Conservation (phyloP, 2,329 filamentous ascomycete genomes). For the Cordyceps militaris region DNA sequence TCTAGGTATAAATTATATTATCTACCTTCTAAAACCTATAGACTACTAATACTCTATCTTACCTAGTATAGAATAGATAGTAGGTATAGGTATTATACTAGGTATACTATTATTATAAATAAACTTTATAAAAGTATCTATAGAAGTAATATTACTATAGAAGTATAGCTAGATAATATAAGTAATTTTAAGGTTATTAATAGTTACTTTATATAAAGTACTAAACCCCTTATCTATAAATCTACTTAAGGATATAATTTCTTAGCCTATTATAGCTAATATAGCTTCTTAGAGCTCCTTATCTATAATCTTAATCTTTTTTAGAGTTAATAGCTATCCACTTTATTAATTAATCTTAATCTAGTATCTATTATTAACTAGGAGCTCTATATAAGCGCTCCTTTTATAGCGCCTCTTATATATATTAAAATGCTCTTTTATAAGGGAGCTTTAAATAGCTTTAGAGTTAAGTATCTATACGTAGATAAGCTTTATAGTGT, state of each 20-base stretch:
- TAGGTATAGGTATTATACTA: constrained; percentile 11
- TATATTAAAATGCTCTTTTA: constrained; percentile 16
- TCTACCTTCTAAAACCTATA: constrained; percentile 16
- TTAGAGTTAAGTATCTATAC: constrained; percentile 1
- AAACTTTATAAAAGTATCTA: constrained; percentile 16
- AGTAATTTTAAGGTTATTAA: neutral
- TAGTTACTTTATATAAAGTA: constrained; percentile 16
- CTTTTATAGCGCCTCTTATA: constrained; percentile 10
- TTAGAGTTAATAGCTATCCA: constrained; percentile 13
- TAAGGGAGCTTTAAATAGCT: constrained; percentile 10
- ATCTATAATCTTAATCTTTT: constrained; percentile 15
- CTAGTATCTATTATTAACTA: constrained; percentile 17
- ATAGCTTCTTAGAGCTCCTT: constrained; percentile 10
- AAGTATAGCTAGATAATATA: constrained; percentile 17
- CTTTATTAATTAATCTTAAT: constrained; percentile 15
- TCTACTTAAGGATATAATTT: constrained; percentile 12
- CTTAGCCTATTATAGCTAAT: constrained; percentile 13
- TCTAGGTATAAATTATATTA: constrained; percentile 15
- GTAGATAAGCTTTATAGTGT: constrained; percentile 12
- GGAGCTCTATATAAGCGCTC: constrained; percentile 15
- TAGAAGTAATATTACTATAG: constrained; percentile 16
- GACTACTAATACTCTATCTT: constrained; percentile 12
- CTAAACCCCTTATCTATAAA: constrained; percentile 15
- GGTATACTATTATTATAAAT: neutral
- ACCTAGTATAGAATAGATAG: constrained; percentile 15